Conservation (phyloP, 352 stramenopile species). For the Phytopythium oedochilum region DNA sequence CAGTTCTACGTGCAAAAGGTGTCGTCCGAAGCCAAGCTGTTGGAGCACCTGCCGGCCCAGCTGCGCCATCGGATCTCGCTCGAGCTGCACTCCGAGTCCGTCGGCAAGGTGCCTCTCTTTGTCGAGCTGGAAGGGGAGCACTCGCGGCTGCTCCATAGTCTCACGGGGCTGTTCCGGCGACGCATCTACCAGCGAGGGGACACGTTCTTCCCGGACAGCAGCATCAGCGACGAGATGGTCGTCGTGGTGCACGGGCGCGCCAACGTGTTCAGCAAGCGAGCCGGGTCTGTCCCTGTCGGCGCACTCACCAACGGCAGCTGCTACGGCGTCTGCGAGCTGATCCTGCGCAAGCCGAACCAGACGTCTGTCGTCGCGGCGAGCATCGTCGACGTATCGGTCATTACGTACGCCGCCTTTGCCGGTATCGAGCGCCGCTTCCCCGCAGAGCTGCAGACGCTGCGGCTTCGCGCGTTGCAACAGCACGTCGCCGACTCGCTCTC, state of each 20-base stretch:
- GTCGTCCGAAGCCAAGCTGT: slow-evolving; percentile 54
- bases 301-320: slow-evolving; percentile 50
- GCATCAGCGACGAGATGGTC: slow-evolving; percentile 66
- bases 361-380: slow-evolving; percentile 45
- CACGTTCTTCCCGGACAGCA: slow-evolving; percentile 47
- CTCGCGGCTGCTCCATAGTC: slow-evolving; percentile 41
- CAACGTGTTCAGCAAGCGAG: slow-evolving; percentile 49
- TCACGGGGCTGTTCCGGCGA: slow-evolving; percentile 66
- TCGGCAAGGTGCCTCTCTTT: slow-evolving; percentile 60
- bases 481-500: slow-evolving; percentile 41
- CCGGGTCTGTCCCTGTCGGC: slow-evolving; percentile 33
- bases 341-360: slow-evolving; percentile 49
- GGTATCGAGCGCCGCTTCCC: slow-evolving; percentile 45
- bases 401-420: slow-evolving; percentile 38
- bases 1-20: slow-evolving; percentile 73
- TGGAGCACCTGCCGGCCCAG: slow-evolving; percentile 47
- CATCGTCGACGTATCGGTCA: slow-evolving; percentile 52
- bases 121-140: slow-evolving; percentile 41
- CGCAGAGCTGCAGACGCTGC: slow-evolving; percentile 30
- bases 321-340: slow-evolving; percentile 58
- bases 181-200: slow-evolving; percentile 66
- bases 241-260: slow-evolving; percentile 56
- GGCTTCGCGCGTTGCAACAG: slow-evolving; percentile 32
- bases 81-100: slow-evolving; percentile 62
- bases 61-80: slow-evolving; percentile 66